Evolutionary conservation across 352 stramenopile species (phyloP).

Genomic region (Phytophthora melonis): DNA sequence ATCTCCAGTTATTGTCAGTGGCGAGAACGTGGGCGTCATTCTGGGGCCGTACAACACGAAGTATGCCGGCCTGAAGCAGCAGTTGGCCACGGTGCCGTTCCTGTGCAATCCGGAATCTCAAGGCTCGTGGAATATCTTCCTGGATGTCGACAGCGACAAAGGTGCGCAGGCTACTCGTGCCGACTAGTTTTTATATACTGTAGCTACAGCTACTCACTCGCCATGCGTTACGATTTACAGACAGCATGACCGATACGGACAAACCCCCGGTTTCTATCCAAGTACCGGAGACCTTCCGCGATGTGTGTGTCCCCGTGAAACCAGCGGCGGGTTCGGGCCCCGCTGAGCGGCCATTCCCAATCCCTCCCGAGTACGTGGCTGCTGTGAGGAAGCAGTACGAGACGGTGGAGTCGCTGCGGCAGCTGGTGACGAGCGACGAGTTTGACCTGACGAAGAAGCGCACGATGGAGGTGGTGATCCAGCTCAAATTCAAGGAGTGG

Average conservation of each 20-base stretch:
- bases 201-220: constrained; percentile 7
- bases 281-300: constrained; percentile 61
- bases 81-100: constrained; percentile 65
- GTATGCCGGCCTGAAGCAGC: constrained; percentile 91
- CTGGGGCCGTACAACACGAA: constrained; percentile 97
- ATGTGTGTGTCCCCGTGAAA: constrained; percentile 81
- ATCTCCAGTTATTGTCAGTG: constrained; percentile 92
- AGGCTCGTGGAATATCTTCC: constrained; percentile 71
- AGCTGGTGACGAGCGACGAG: constrained; percentile 81
- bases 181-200: neutral
- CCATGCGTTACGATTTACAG: constrained; percentile 20
- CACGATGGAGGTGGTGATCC: constrained; percentile 85
- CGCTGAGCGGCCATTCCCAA: constrained; percentile 77
- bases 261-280: constrained; percentile 72
- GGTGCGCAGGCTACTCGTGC: constrained; percentile 30
- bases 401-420: constrained; percentile 76
- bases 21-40: constrained; percentile 95
- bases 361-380: constrained; percentile 76
- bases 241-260: constrained; percentile 53
- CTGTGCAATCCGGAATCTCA: constrained; percentile 53
- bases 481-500: constrained; percentile 91
- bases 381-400: constrained; percentile 76
- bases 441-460: constrained; percentile 84
- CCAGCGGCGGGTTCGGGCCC: constrained; percentile 39
- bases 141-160: constrained; percentile 78